Evolutionary conservation across 768 basidiomycete genomes (phyloP).

Genomic region (Myochromella boudieri): DNA sequence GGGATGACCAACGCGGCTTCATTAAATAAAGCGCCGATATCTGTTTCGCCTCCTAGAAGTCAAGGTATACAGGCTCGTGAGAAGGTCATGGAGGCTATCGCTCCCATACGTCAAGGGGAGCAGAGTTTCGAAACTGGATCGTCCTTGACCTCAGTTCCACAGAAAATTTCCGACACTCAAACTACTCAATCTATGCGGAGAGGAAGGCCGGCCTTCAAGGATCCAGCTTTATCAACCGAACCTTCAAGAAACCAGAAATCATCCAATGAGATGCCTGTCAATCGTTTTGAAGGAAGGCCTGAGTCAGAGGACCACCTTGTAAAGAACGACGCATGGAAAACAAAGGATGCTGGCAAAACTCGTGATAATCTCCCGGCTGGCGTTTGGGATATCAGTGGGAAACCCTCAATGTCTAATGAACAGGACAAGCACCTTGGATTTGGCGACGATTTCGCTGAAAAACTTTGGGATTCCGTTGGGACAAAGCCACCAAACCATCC

Average conservation of each 20-base stretch:
- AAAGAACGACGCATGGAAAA: conserved; percentile 55
- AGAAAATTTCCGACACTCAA: conserved; percentile 3
- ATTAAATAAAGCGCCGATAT: conserved; percentile 18
- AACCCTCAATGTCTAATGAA: conserved; percentile 14
- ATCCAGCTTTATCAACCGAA: conserved; percentile 2
- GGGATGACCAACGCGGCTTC: conserved; percentile 29
- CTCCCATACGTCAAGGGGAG: conserved; percentile 74
- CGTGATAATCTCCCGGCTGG: conserved; percentile 27
- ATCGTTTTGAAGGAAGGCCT: too few relatives aligned
- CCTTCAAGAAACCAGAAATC: conserved; percentile 6
- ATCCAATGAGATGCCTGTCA: too few relatives aligned
- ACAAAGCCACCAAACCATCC: conserved; percentile 19
- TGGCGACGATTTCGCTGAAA: conserved; percentile 66
- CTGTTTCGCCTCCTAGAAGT: conserved; percentile 32
- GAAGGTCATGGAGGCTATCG: conserved; percentile 76
- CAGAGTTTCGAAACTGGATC: conserved; percentile 36
- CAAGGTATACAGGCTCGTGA: conserved; percentile 71
- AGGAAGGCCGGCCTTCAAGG: conserved; percentile 14
- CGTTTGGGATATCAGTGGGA: conserved; percentile 38
- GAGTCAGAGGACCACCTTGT: too few relatives aligned
- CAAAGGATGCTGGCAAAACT: conserved; percentile 25
- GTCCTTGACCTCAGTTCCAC: conserved; percentile 35
- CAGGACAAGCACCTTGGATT: conserved; percentile 43
- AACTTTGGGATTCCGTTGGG: conserved; percentile 55
- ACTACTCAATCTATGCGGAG: conserved; percentile 11